Conservation (phyloP, 805 yeast genomes). For the Metschnikowia bowlesiae region DNA sequence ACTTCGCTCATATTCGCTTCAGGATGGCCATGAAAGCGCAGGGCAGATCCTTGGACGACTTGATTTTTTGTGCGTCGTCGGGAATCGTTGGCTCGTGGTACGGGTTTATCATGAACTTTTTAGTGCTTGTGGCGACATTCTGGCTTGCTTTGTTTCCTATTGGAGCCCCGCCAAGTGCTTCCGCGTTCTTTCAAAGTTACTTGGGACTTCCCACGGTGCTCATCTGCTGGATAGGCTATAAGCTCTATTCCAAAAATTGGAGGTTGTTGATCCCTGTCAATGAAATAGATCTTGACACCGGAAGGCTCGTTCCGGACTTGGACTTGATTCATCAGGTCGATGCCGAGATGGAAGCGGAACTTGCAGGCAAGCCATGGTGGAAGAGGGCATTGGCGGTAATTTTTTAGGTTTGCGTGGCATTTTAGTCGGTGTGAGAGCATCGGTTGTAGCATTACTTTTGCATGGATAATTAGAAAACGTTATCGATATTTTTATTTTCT, state of each 20-base stretch:
- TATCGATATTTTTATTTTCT: neutral
- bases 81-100: constrained; percentile 31
- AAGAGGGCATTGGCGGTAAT: constrained; percentile 8
- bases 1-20: constrained; percentile 39
- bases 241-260: constrained; percentile 19
- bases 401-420: neutral
- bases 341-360: constrained; percentile 11
- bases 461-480: neutral
- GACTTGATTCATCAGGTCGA: constrained; percentile 25
- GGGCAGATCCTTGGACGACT: constrained; percentile 42
- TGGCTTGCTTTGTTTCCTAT: constrained; percentile 26
- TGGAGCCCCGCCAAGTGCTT: constrained; percentile 19
- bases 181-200: constrained; percentile 25
- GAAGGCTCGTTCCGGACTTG: constrained; percentile 22
- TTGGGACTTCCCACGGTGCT: constrained; percentile 23
- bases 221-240: constrained; percentile 23
- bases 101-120: constrained; percentile 20
- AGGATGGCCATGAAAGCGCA: constrained; percentile 37
- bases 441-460: neutral
- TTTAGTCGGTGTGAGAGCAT: neutral
- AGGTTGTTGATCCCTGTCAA: constrained; percentile 17
- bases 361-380: constrained; percentile 11
- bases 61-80: constrained; percentile 52
- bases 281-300: constrained; percentile 25
- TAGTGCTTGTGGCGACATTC: constrained; percentile 25